A percentile compares a stretch with the other conserved stretches of the same genome.
Conservation (phyloP, 2,329 filamentous ascomycete genomes). For the Colletotrichum coccodes region DNA sequence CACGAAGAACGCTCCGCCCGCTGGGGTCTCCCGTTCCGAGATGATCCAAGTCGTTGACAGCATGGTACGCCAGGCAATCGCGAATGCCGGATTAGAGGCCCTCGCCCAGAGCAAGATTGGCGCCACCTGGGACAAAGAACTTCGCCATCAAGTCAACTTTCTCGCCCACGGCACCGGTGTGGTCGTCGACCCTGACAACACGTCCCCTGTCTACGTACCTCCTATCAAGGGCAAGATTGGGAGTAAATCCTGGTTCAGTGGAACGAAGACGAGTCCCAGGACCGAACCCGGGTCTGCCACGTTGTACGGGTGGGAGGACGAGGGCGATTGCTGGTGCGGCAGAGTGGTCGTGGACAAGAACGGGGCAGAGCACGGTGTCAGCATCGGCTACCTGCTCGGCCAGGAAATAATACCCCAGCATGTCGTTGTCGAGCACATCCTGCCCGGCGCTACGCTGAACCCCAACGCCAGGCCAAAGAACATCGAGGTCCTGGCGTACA, state of each 20-base stretch:
- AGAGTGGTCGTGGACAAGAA: constrained; percentile 52
- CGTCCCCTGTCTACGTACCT: constrained; percentile 66
- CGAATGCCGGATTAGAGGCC: constrained; percentile 57
- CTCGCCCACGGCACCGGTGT: constrained; percentile 76
- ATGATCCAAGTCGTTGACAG: constrained; percentile 52
- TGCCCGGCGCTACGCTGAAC: constrained; percentile 68
- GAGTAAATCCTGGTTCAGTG: not conserved
- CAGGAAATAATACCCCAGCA: constrained; percentile 72
- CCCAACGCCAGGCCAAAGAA: constrained; percentile 71
- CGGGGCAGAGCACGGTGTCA: constrained; percentile 63
- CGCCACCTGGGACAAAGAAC: constrained; percentile 51
- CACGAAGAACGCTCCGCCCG: constrained; percentile 34
- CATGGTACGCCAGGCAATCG: constrained; percentile 54
- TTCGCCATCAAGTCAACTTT: constrained; percentile 75
- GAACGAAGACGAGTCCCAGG: not conserved
- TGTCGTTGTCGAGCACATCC: constrained; percentile 78
- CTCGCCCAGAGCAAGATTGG: constrained; percentile 58
- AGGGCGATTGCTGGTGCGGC: constrained; percentile 90
- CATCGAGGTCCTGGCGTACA: constrained; percentile 76
- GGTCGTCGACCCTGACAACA: constrained; percentile 65
- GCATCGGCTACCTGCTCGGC: constrained; percentile 72
- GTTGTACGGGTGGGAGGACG: constrained; percentile 77
- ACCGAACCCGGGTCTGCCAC: constrained; percentile 49
- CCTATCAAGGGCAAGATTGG: constrained; percentile 37
- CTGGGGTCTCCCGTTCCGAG: constrained; percentile 51